Conservation (phyloP, 352 stramenopile genomes). For the Phytophthora multivora region DNA sequence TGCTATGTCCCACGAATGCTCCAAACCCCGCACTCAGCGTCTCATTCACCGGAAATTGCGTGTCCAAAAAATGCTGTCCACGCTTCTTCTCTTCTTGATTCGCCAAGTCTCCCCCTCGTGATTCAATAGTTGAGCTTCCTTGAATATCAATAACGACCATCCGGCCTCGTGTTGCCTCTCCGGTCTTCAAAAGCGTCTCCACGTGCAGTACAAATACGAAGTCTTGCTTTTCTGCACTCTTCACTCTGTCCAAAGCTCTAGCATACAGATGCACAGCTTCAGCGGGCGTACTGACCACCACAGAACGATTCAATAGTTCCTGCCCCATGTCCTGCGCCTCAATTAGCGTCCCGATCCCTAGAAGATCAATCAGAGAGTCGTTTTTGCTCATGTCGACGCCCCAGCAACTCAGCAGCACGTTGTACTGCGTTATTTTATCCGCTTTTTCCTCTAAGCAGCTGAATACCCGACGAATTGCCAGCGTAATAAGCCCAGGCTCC, state of each 20-base stretch:
- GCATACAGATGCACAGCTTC: slow-evolving; percentile 46
- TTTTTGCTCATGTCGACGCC: slow-evolving; percentile 9
- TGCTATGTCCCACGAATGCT: slow-evolving; percentile 48
- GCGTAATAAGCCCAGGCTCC: slow-evolving; percentile 34
- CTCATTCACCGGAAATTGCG: slow-evolving; percentile 57
- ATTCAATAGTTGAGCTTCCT: slow-evolving; percentile 55
- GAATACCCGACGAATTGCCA: slow-evolving; percentile 46
- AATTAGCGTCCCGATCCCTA: neutral
- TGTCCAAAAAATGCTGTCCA: slow-evolving; percentile 51
- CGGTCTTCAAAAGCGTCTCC: slow-evolving; percentile 37
- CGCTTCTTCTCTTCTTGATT: slow-evolving; percentile 7
- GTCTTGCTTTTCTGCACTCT: slow-evolving; percentile 23
- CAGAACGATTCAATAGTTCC: slow-evolving; percentile 28
- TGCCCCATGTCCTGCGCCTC: slow-evolving; percentile 11
- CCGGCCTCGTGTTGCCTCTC: slow-evolving; percentile 36
- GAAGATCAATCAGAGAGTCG: slow-evolving; percentile 24
- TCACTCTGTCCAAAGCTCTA: slow-evolving; percentile 25
- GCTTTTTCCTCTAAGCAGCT: slow-evolving; percentile 20
- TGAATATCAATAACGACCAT: slow-evolving; percentile 58
- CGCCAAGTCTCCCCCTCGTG: slow-evolving; percentile 1
- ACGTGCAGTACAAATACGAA: slow-evolving; percentile 56
- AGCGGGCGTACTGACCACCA: slow-evolving; percentile 32
- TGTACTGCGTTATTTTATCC: neutral
- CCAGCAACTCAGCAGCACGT: slow-evolving; percentile 37
- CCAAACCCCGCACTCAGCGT: slow-evolving; percentile 51